Base-by-base conservation (phyloP, 2,329 filamentous ascomycete genomes). In the Cephalotrichum gorgonifer region DNA sequence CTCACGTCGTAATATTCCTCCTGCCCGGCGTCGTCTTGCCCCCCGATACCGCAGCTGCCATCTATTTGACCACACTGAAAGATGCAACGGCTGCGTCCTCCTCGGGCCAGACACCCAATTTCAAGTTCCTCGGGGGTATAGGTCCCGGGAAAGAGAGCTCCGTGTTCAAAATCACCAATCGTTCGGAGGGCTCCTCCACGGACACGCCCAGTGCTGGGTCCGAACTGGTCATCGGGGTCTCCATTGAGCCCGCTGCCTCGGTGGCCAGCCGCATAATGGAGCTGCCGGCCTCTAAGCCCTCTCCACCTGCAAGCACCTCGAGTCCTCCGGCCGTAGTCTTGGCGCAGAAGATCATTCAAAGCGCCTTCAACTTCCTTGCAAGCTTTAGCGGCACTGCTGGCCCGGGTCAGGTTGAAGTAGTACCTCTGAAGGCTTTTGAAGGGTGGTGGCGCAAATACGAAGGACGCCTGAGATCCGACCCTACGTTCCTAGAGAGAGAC, bases 391-490 rank as follows among this genome's bases (percentile, higher is more conserved):
- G 81, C 33, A 75, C 76, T 50, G 72, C 73, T 2, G 74, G 74
- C 2, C 69, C 71, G 25, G 75, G 72, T 2, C 85, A 85, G 0
- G 78, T 85, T 43, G 91, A 97, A 63, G 85, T 94, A 12, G 87
- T 98, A 23, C 90, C 93, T n/a, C 68, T 98, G 54, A 93, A 87
- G 68, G 88, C 86, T 5, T 98, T 98, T 64, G 85, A 94, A 68
- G 88, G 95, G 51, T 98, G 94, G 93, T 98, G 94, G 93, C 78
- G 75, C 52, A 97, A 96, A 67, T 98, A 98, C 68, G 91, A 98
- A 71, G 79, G 80, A 53, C 84, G 83, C 61, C 78, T 98, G 35
- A 84, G 90, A 58, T 76, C 79, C 54, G 93, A 98, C 68, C 91
- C 93, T 0, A 79, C 80, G 6, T 98, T 98, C 63, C 70, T 98